phyloP scores from a whole-genome alignment of 1,139 yeast genomes.

The Ogataea hybrid region DNA sequence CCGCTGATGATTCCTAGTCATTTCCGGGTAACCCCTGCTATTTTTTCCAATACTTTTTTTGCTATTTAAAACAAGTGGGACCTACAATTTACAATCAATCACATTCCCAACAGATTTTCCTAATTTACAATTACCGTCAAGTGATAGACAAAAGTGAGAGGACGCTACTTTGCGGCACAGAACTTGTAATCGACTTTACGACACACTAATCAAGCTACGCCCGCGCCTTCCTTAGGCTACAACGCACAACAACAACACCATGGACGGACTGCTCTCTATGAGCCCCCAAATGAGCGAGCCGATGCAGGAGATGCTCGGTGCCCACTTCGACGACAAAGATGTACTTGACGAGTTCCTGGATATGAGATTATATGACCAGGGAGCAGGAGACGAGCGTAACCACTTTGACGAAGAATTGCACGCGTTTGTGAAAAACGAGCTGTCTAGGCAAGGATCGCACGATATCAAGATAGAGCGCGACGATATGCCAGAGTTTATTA shows the following conservation, averaged over 20 bases:
- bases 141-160: neutral
- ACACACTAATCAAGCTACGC: neutral
- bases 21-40: constrained; percentile 6
- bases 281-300: constrained; percentile 17
- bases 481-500: constrained; percentile 1
- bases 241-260: neutral
- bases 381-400: constrained; percentile 28
- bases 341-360: constrained; percentile 57
- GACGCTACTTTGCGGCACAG: neutral
- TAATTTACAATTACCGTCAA: neutral
- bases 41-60: neutral
- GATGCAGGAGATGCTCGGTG: constrained; percentile 14
- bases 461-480: constrained; percentile 5
- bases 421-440: constrained; percentile 5
- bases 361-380: constrained; percentile 44
- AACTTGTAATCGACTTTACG: neutral
- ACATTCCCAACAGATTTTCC: neutral
- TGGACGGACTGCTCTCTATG: constrained; percentile 19
- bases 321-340: constrained; percentile 20
- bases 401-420: constrained; percentile 6
- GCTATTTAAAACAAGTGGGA: constrained; percentile 6
- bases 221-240: neutral
- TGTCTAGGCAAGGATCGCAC: neutral
- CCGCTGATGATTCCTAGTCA: neutral
- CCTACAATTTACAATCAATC: neutral